Evolutionary conservation across 2,329 filamentous ascomycete species (phyloP), one percentile per base, ranked within the genome.

Genomic region (Salinomyces thailandicus): DNA sequence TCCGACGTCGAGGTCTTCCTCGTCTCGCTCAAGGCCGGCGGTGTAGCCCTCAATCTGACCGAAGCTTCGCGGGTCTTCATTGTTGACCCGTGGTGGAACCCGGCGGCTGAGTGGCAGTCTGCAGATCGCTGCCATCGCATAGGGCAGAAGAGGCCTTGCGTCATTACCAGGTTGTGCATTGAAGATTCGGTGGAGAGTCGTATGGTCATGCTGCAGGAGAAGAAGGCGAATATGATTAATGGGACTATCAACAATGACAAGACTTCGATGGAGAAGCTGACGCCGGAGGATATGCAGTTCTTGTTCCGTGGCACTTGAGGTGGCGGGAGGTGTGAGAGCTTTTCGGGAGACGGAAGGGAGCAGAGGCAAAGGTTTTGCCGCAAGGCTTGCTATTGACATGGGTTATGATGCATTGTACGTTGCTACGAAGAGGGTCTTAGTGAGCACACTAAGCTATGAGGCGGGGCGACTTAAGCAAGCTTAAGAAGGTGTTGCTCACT

Each of bases 181-280:
- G 89, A 98, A 58, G 91, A 98, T 58, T 93, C 85, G 1, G 89
- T 98, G 18, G 91, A 98, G 65, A 91, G 83, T 40, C 77, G 91
- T 31, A 98, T 98, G 73, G 85, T 98, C 2, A 69, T 91, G 47
- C 72, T 98, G 17, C 91, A 98, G 59, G 91, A 98, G 67, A 98
- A 98, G 74, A 98, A 98, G 67, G 86, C 89, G 1, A 89, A 82
- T 55, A 89, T 98, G 84, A 98, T 98, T 55, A 85, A 89, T 50
- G 87, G 86, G 18, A 98, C 91, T 0, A 87, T 98, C 60, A 95
- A 96, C 60, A 82, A 85, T 29, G 89, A 96, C 56, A 81, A 91
- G 50, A 73, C 82, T 31, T 85, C 89, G 0, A 84, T 96, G 75
- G 85, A 96, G 57, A 89, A 86, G 38, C 67, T 98, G 43, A 93